Evolutionary conservation across 345 rosid genomes (phyloP).

Genomic region (Tarenaya hassleriana): DNA sequence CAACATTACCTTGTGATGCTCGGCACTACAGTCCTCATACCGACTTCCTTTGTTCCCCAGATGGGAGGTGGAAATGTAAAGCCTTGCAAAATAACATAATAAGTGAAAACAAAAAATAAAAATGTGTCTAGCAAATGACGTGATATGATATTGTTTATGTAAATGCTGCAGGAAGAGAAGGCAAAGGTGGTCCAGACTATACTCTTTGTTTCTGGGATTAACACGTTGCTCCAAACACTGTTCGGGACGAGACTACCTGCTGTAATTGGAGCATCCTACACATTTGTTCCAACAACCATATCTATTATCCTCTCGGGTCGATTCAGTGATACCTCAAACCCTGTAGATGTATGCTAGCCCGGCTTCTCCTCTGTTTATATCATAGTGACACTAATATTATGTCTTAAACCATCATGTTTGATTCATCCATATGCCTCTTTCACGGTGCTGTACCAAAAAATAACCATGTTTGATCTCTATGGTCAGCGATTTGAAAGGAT

Average conservation of each 20-base stretch:
- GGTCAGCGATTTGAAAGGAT: slow-evolving; percentile 70
- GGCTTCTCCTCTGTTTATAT: slow-evolving; percentile 2
- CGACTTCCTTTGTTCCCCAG: slow-evolving; percentile 91
- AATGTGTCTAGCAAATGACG: slow-evolving; percentile 1
- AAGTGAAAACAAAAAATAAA: neutral
- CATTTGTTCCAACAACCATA: slow-evolving; percentile 86
- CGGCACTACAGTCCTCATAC: slow-evolving; percentile 87
- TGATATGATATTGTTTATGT: neutral
- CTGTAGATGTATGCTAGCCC: slow-evolving; percentile 50
- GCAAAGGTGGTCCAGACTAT: slow-evolving; percentile 88
- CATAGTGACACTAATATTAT: neutral
- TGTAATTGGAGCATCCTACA: slow-evolving; percentile 87
- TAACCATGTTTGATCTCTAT: slow-evolving; percentile 6
- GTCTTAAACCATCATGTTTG: neutral
- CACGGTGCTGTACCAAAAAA: slow-evolving; percentile 4
- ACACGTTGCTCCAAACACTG: slow-evolving; percentile 77
- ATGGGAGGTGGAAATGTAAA: slow-evolving; percentile 99
- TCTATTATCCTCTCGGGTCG: slow-evolving; percentile 94
- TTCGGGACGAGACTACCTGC: slow-evolving; percentile 93
- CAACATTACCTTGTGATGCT: slow-evolving; percentile 98
- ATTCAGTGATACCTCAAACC: slow-evolving; percentile 56
- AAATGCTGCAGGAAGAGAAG: slow-evolving; percentile 61
- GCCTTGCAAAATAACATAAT: neutral
- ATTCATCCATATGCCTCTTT: neutral
- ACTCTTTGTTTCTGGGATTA: slow-evolving; percentile 92